phyloP scores from a whole-genome alignment of 768 basidiomycete genomes.

The Scleroderma bovista region DNA sequence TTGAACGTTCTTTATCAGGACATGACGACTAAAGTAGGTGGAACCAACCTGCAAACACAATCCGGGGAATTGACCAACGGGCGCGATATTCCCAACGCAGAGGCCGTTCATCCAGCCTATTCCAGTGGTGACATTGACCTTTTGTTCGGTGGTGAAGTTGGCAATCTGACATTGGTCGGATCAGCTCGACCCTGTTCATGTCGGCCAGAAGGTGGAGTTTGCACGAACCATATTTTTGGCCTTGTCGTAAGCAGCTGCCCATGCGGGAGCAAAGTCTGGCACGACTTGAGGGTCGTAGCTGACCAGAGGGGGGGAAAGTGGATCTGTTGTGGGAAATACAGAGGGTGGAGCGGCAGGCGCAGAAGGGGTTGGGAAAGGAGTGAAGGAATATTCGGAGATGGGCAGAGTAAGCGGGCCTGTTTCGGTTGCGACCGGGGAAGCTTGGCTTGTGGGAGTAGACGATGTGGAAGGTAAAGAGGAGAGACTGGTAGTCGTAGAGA shows the following conservation, averaged over 20 bases:
- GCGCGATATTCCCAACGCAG: constrained; percentile 67
- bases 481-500: background rate
- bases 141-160: constrained; percentile 53
- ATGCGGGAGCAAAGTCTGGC: constrained; percentile 47
- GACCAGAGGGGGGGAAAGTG: constrained; percentile 52
- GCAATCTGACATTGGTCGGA: constrained; percentile 31
- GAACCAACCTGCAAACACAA: constrained; percentile 59
- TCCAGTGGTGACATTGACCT: constrained; percentile 60
- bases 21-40: background rate
- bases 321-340: constrained; percentile 50
- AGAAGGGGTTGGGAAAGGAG: constrained; percentile 57
- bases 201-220: constrained; percentile 20
- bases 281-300: constrained; percentile 32
- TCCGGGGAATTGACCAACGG: constrained; percentile 54
- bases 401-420: constrained; percentile 30
- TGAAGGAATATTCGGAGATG: constrained; percentile 42
- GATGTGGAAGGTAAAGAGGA: constrained; percentile 2
- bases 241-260: constrained; percentile 54
- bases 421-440: constrained; percentile 9
- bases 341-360: constrained; percentile 43
- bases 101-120: constrained; percentile 45
- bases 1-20: constrained; percentile 16
- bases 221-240: constrained; percentile 48
- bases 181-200: constrained; percentile 13
- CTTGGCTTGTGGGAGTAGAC: constrained; percentile 1